A percentile compares a stretch with the other conserved stretches of the same genome.
These are phyloP conservation scores for Suhomyces yuchorum DNA, from an alignment of 1,139 yeast genomes.

Conservation along the genomic window DNA sequence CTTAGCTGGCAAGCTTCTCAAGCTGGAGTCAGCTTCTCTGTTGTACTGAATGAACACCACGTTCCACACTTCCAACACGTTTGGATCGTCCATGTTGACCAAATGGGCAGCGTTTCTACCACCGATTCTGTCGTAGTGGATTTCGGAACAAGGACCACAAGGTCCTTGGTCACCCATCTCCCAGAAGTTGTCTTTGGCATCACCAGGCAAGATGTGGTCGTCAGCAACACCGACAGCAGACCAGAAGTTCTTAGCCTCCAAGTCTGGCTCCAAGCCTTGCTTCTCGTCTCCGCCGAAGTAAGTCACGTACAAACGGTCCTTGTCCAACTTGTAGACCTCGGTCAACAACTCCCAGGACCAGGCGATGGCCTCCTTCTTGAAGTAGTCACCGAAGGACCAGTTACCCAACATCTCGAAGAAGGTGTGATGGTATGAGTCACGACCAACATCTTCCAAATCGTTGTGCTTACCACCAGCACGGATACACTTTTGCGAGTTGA, in stretches of 20 bases:
- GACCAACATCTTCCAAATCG: conserved; percentile 97
- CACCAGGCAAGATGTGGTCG: conserved; percentile 91
- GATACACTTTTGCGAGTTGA: conserved; percentile 95
- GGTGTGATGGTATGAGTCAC: conserved; percentile 96
- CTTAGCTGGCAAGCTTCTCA: conserved; percentile 84
- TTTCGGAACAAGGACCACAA: conserved; percentile 98
- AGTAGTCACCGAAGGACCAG: conserved; percentile 99
- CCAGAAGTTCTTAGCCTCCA: conserved; percentile 92
- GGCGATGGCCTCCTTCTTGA: conserved; percentile 87
- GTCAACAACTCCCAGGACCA: conserved; percentile 93
- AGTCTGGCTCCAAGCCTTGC: conserved; percentile 87
- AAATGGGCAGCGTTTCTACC: conserved; percentile 90
- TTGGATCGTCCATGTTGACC: conserved; percentile 96
- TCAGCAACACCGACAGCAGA: conserved; percentile 82
- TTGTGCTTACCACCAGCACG: conserved; percentile 99
- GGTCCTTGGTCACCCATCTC: conserved; percentile 99
- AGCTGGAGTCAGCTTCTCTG: conserved; percentile 85
- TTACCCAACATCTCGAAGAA: conserved; percentile 99
- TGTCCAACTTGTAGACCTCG: conserved; percentile 73
- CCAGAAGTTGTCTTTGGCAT: conserved; percentile 93
- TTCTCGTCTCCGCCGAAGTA: conserved; percentile 91
- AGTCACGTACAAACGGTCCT: conserved; percentile 85
- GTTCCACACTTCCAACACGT: conserved; percentile 97
- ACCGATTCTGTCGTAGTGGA: conserved; percentile 96
- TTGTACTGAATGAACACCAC: conserved; percentile 94